Base-by-base conservation (phyloP, 2,329 filamentous ascomycete species). In the Hymenoscyphus linearis region DNA sequence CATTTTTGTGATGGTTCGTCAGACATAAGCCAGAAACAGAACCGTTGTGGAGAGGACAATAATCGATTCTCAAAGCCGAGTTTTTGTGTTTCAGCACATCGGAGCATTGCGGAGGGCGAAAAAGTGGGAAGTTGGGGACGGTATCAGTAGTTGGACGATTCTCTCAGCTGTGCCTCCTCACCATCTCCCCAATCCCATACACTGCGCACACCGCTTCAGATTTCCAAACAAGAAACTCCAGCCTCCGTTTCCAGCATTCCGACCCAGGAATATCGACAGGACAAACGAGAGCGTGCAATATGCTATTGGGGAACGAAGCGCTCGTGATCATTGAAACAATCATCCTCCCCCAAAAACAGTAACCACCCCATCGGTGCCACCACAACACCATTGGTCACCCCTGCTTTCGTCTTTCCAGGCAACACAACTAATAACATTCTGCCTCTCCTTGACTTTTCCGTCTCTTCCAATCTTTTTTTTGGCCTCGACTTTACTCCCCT, bases 361-460 rank as follows among this genome's bases (percentile, higher is more conserved):
- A n/a, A 86, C 85, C 16, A 84, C 76, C 4, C 85, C 85, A 56
- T 84, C 86, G 26, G 83, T 85, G n/a, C 84, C 84, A 44, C 83
- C 85, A 13, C 83, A 85, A 63, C 84, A 86, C 70, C 85, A 87
- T 71, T 87, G 84, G 62, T 86, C 81, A 5, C 84, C 85, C 74
- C 82, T 85, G 18, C 85, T 85, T 55, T 77, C 76, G 34, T 86
- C 82, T 60, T 82, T 81, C 85, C 85, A 88, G 2, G 84, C 81
- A 59, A 87, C 73, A 69, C 84, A 86, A 67, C 82, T 87, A 26
- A 86, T 76, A 18, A 87, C 80, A 63, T 87, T 87, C 64, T 74
- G 82, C 60, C 81, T 78, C 67, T 79, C 75, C 74, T 84, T 86
- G 60, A 83, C 80, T 70, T 82, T 83, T 18, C 85, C 85, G 68